These are phyloP conservation scores for Aquilaria agallochum DNA, from an alignment of 441 rosid species.

Conservation along the genomic window DNA sequence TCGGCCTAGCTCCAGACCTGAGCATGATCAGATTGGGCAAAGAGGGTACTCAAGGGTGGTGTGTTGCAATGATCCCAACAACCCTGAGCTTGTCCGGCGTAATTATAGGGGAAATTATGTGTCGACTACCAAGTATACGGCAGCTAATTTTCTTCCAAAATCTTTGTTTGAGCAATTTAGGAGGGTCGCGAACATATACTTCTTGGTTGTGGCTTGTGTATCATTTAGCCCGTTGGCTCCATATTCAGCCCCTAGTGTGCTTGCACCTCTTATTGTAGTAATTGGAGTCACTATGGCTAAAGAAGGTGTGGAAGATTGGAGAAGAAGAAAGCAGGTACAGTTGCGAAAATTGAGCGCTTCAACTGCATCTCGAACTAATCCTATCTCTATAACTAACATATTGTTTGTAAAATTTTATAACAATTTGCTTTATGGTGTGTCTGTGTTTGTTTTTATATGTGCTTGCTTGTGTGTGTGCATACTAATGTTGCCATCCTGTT, in stretches of 20 bases:
- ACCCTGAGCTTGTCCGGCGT: constrained; percentile 47
- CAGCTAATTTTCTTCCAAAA: constrained; percentile 82
- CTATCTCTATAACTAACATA: no score
- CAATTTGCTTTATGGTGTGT: no score
- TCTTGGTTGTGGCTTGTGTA: constrained; percentile 71
- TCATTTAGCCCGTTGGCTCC: constrained; percentile 85
- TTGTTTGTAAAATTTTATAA: no score
- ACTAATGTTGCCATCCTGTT: no score
- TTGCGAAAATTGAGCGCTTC: background rate
- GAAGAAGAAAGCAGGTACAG: constrained; percentile 70
- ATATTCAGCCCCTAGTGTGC: constrained; percentile 63
- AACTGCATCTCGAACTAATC: no score
- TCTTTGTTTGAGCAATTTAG: constrained; percentile 98
- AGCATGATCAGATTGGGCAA: constrained; percentile 54
- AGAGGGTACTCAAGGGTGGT: constrained; percentile 81
- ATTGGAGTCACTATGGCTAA: constrained; percentile 90
- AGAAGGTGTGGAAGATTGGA: constrained; percentile 92
- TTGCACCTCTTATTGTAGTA: constrained; percentile 74
- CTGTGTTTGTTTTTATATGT: no score
- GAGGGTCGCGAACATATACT: constrained; percentile 90
- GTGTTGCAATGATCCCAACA: constrained; percentile 82
- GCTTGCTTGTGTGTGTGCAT: no score
- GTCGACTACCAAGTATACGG: constrained; percentile 85
- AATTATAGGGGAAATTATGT: constrained; percentile 74
- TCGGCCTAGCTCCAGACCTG: constrained; percentile 30